Conservation (phyloP, 2,329 filamentous ascomycete species). For the Neofusicoccum laricinum region DNA sequence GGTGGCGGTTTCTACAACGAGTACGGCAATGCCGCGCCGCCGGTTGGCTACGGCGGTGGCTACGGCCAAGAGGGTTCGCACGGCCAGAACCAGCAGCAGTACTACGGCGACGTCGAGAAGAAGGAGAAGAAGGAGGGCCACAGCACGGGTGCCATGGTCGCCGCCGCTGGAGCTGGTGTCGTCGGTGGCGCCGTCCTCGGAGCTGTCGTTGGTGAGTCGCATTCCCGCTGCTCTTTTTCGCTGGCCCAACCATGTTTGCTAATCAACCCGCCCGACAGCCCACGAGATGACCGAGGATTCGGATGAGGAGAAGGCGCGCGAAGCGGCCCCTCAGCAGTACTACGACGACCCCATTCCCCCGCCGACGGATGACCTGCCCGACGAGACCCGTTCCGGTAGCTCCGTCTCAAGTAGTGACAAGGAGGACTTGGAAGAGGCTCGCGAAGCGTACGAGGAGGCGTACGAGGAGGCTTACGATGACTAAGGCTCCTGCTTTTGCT, state of each 20-base stretch:
- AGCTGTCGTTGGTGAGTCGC: slow-evolving; percentile 53
- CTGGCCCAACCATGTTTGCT: neutral
- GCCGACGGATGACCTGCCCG: slow-evolving; percentile 10
- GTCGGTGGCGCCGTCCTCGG: slow-evolving; percentile 59
- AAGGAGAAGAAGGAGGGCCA: slow-evolving; percentile 38
- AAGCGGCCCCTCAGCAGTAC: neutral
- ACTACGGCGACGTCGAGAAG: slow-evolving; percentile 27
- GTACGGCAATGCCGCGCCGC: slow-evolving; percentile 15
- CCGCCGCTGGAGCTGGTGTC: slow-evolving; percentile 57
- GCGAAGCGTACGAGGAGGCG: slow-evolving; percentile 5
- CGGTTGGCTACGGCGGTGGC: slow-evolving; percentile 7
- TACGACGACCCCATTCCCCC: slow-evolving; percentile 10
- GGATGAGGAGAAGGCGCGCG: slow-evolving; percentile 1
- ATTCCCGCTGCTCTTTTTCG: neutral
- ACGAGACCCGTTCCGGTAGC: slow-evolving; percentile 1
- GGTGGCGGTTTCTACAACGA: slow-evolving; percentile 17
- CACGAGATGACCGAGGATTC: slow-evolving; percentile 12
- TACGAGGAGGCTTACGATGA: slow-evolving; percentile 13
- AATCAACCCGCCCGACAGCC: neutral
- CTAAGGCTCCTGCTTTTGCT: neutral
- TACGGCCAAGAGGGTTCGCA: slow-evolving; percentile 19
- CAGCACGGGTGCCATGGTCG: slow-evolving; percentile 51
- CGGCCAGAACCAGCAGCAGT: slow-evolving; percentile 8
- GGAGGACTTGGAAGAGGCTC: slow-evolving; percentile 6
- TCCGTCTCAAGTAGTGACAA: slow-evolving; percentile 5